A percentile compares a stretch with the other conserved stretches of the same genome.
These are phyloP conservation scores for Quercus tomentella DNA, from an alignment of 331 rosid genomes.

Conservation along the genomic window DNA sequence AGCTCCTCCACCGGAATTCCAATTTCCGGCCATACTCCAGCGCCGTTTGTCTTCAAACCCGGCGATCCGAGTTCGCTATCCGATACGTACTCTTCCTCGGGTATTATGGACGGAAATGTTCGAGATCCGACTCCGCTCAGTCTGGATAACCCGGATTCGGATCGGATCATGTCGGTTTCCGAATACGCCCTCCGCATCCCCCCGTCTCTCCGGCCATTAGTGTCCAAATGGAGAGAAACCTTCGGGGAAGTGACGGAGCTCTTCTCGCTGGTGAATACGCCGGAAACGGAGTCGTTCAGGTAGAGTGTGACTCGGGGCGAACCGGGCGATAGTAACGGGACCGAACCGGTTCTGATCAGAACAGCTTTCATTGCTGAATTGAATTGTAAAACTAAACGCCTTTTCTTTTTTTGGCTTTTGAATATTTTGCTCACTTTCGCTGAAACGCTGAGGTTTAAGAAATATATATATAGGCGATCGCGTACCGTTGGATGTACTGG, in stretches of 20 bases:
- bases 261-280: slow-evolving; percentile 22
- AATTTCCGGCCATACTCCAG: slow-evolving; percentile 6
- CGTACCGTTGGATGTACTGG: slow-evolving; percentile 27
- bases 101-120: slow-evolving; percentile 23
- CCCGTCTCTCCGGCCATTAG: slow-evolving; percentile 16
- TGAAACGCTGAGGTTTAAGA: too few species aligned
- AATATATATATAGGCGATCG: background rate
- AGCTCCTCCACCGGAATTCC: slow-evolving; percentile 15
- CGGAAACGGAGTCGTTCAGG: slow-evolving; percentile 28
- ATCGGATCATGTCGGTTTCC: slow-evolving; percentile 19
- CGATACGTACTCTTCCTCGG: slow-evolving; percentile 21
- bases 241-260: slow-evolving; percentile 23
- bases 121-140: slow-evolving; percentile 13
- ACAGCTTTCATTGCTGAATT: slow-evolving; percentile 33
- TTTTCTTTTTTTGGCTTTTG: background rate
- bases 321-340: slow-evolving; percentile 28
- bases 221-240: slow-evolving; percentile 39
- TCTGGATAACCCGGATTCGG: slow-evolving; percentile 4
- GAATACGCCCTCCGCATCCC: slow-evolving; percentile 33
- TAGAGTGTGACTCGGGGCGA: slow-evolving; percentile 28
- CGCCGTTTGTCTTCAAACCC: background rate
- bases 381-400: background rate
- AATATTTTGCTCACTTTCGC: too few species aligned
- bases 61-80: background rate
- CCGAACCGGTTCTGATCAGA: slow-evolving; percentile 61